Evolutionary conservation across 495 filamentous ascomycete species (phyloP), one percentile per base, ranked within the genome.

Genomic region (Margaritispora aquatica): DNA sequence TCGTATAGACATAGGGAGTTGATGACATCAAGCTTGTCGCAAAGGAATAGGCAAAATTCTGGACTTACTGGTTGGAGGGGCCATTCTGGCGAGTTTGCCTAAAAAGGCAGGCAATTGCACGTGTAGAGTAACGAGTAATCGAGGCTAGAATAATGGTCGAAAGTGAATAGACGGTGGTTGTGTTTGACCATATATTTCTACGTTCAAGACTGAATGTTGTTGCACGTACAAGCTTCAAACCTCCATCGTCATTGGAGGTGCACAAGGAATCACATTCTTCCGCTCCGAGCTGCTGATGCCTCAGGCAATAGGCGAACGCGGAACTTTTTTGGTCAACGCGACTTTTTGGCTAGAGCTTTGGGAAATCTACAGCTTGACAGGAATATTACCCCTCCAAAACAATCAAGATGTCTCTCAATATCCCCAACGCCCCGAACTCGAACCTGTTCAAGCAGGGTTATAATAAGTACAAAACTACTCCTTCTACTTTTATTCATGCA

Each of bases 361-460:
- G 13, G 13, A 52, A 26, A 4, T 10, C 15, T 27, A 52, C 13
- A 52, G 15, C 27, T 52, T 2, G 24, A 19, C 21, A 52, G 21
- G 24, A 29, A 52, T 17, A 15, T 44, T 44, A 3, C 38, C 4
- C 19, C 38, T 7, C 3, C 7, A 44, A 44, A 31, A 20, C 21
- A 21, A 19, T 41, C 70, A 82, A 65, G 67, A 98, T 98, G 94
- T 97, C 94, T 69, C 84, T 98, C 68, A 88, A 92, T 70, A 90
- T 97, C 65, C 94, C 94, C 48, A 87, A 80, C 69, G 95, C 94
- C 64, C 94, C 95, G 52, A 94, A 96, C 70, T 84, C 86, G 66
- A 87, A 88, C 69, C 83, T 99, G 22, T 99, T 99, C 83, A 97
- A 97, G 76, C 79, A 85, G 70, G 94, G 94, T 63, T 99, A 99